Evolutionary conservation across 2,329 filamentous ascomycete species (phyloP).

Genomic region (Fusarium sp.): DNA sequence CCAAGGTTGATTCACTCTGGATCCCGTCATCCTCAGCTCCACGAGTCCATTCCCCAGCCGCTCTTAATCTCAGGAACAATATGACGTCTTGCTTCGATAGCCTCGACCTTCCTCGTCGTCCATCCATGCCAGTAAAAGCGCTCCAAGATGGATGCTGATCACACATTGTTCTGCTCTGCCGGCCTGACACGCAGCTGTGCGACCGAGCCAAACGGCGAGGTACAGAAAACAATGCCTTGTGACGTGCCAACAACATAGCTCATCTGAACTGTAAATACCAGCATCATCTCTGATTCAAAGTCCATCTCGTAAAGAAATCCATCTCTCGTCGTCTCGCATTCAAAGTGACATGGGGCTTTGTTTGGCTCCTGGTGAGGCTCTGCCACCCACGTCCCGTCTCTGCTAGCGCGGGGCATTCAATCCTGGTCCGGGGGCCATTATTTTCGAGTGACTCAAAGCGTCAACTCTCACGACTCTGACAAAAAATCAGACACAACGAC

Average conservation of each 20-base stretch:
- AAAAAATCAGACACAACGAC: slow-evolving; percentile 14
- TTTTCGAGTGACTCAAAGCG: slow-evolving; percentile 50
- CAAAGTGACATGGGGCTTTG: not conserved
- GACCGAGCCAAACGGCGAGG: not conserved
- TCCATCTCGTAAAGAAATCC: not conserved
- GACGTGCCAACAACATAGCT: not conserved
- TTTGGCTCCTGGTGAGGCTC: slow-evolving; percentile 23
- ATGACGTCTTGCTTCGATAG: not conserved
- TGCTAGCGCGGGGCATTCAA: slow-evolving; percentile 50
- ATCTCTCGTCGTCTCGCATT: not conserved
- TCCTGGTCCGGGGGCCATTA: slow-evolving; percentile 38
- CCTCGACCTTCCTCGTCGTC: not conserved
- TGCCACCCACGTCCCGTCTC: slow-evolving; percentile 12
- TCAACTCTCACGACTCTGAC: slow-evolving; percentile 19
- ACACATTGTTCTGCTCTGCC: not conserved
- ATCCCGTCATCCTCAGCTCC: too few species aligned
- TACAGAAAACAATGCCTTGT: not conserved
- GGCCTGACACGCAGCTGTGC: not conserved
- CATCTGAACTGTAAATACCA: not conserved
- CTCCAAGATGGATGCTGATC: not conserved
- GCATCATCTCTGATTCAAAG: not conserved
- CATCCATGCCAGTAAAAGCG: not conserved
- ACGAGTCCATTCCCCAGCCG: too few species aligned
- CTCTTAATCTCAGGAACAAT: not conserved
- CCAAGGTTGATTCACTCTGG: too few species aligned